Evolutionary conservation across 2,329 filamentous ascomycete species (phyloP).

Genomic region (Claviceps arundinis): DNA sequence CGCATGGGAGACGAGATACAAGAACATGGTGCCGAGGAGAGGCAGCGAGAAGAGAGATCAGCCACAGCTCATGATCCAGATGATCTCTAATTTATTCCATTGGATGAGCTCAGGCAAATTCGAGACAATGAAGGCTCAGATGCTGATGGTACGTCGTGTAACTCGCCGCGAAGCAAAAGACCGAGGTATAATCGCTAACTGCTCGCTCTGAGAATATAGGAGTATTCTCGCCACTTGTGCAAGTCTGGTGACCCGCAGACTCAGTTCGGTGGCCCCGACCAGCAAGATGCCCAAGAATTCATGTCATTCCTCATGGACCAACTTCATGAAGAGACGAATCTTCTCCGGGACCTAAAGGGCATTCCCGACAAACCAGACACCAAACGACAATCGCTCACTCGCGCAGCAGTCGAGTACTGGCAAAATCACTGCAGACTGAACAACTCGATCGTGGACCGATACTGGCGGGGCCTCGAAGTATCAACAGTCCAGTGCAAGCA

Average conservation of each 20-base stretch:
- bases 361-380: slow-evolving; percentile 19
- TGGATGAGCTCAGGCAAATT: slow-evolving; percentile 42
- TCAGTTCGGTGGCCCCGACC: slow-evolving; percentile 56
- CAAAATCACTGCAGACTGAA: slow-evolving; percentile 53
- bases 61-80: slow-evolving; percentile 46
- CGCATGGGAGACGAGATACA: slow-evolving; percentile 49
- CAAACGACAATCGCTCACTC: slow-evolving; percentile 20
- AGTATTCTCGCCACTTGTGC: slow-evolving; percentile 36
- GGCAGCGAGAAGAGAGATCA: slow-evolving; percentile 38
- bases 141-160: slow-evolving; percentile 39
- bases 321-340: slow-evolving; percentile 77
- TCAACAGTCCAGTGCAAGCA: slow-evolving; percentile 55
- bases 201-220: slow-evolving; percentile 20
- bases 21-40: slow-evolving; percentile 46
- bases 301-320: slow-evolving; percentile 70
- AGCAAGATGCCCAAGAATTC: slow-evolving; percentile 90
- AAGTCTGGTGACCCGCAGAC: slow-evolving; percentile 14
- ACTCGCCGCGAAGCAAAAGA: not conserved
- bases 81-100: slow-evolving; percentile 44
- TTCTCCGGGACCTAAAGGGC: slow-evolving; percentile 29
- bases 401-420: slow-evolving; percentile 67
- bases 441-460: slow-evolving; percentile 61
- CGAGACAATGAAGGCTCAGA: slow-evolving; percentile 36
- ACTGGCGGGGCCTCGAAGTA: slow-evolving; percentile 68
- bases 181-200: not conserved